Base-by-base conservation (phyloP, 2,329 filamentous ascomycete genomes). In the Curvularia sp. region DNA sequence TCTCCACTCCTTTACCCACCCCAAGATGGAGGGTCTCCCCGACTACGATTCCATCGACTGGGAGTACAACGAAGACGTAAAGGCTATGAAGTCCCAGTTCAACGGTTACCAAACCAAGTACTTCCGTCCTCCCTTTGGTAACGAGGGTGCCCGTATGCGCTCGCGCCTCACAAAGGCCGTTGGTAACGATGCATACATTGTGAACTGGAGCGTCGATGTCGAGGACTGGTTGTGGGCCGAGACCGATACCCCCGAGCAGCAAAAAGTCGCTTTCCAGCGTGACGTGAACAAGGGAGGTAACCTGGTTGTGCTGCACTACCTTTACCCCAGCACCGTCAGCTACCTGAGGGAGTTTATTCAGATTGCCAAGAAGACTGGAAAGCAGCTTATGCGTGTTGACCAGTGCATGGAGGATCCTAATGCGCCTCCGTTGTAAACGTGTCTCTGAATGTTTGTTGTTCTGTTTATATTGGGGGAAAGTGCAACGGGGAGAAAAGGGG, bases 171-270 rank as follows among this genome's bases (percentile, higher is more conserved):
- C 86, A 0, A 79, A 80, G 21, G 43, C 74, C 74, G 61, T 74
- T 3, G 74, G 72, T 15, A 80, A 83, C 19, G 77, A 80, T 1
- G 80, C 83, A 13, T 82, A 86, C 1, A 83, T 90, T 42, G 83
- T 89, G 50, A 86, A 86, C 72, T 90, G 88, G 88, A 87, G 83
- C 67, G 85, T 91, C 43, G 88, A 91, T 67, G 85, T 90, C 30
- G 86, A 90, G 78, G 88, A 91, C 71, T 90, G 87, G 86, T 68
- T 88, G 23, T 91, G 87, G 86, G 87, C 86, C 1, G 77, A 83
- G 70, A 83, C 81, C 0, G 68, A 77, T 42, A 89, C 87, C 3
- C 88, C 88, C 0, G 84, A 89, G 78, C 86, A 87, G 68, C 88
- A 90, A 76, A 77, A 89, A 13, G 84, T 85, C 3, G 86, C 87